Conservation (phyloP, 345 rosid species). For the Rhodamnia argentea region DNA sequence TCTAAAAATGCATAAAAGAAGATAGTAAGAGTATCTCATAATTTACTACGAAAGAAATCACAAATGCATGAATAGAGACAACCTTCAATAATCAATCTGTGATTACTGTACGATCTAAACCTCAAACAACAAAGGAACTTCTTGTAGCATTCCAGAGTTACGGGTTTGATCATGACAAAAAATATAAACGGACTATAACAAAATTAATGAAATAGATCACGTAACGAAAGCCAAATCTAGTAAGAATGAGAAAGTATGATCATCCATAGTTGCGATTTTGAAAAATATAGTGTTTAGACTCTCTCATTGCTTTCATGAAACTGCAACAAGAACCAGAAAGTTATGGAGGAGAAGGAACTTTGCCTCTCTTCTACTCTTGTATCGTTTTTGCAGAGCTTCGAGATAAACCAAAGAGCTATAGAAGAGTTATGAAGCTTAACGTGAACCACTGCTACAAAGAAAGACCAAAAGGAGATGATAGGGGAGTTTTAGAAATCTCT, state of each 20-base stretch:
- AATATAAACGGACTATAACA: not conserved
- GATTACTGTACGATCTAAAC: not conserved
- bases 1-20: fast-evolving
- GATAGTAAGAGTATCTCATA: not conserved
- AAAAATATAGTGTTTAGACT: not conserved
- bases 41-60: not conserved
- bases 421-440: not conserved
- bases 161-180: not conserved
- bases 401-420: not conserved
- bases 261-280: not conserved
- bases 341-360: not conserved
- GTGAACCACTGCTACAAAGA: not conserved
- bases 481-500: not conserved
- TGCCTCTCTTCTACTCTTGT: not conserved
- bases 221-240: not conserved
- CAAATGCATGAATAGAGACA: not conserved
- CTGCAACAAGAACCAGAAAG: not conserved
- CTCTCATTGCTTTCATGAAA: not conserved
- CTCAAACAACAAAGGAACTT: not conserved
- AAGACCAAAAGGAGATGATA: not conserved
- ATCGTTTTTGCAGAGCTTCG: not conserved
- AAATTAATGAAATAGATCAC: not conserved
- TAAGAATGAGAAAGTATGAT: not conserved
- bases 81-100: not conserved
- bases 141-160: not conserved